Conservation (phyloP, 257 asterid genomes). For the Forsythia viridissima region DNA sequence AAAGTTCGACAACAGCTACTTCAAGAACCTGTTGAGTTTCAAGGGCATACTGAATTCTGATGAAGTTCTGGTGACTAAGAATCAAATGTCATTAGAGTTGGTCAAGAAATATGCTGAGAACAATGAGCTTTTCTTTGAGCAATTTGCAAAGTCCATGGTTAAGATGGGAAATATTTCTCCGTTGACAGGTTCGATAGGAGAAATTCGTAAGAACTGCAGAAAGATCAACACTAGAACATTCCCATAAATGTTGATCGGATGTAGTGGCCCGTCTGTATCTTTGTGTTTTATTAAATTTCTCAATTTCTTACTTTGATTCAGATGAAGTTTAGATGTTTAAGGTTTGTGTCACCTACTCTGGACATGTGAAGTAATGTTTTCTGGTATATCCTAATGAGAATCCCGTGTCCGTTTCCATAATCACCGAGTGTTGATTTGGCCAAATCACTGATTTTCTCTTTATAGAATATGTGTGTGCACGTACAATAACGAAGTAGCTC, state of each 20-base stretch:
- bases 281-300: not conserved
- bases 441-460: not conserved
- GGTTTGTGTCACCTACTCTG: not conserved
- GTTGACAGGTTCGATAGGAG: slow-evolving; percentile 45
- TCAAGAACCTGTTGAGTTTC: slow-evolving; percentile 41
- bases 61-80: slow-evolving; percentile 42
- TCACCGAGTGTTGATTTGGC: too few relatives aligned
- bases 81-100: slow-evolving; percentile 23
- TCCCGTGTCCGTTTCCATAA: not conserved
- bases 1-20: slow-evolving; percentile 57
- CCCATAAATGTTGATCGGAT: not conserved
- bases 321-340: not conserved
- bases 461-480: too few relatives aligned
- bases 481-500: too few relatives aligned
- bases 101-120: slow-evolving; percentile 42
- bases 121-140: slow-evolving; percentile 39
- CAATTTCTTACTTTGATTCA: not conserved
- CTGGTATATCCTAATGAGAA: not conserved
- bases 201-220: slow-evolving; percentile 56
- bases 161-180: slow-evolving; percentile 59
- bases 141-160: slow-evolving; percentile 51
- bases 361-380: not conserved
- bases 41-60: slow-evolving; percentile 58
- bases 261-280: not conserved
- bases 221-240: slow-evolving; percentile 30